Evolutionary conservation across 306 rosid genomes (phyloP), one percentile per base, ranked within the genome.

Genomic region (Inga oerstediana): DNA sequence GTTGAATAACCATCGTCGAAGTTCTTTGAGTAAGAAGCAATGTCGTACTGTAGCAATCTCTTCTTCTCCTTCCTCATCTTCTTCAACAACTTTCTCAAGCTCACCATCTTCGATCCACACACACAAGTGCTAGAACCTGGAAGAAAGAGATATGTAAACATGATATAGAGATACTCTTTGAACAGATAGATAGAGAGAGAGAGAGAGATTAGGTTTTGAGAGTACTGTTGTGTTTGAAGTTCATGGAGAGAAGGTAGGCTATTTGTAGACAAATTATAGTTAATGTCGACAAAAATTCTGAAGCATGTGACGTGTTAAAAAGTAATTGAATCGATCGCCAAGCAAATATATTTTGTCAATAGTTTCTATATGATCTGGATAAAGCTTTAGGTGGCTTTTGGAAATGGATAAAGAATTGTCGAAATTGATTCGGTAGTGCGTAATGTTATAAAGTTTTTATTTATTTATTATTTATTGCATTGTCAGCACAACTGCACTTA

Each of bases 1-100:
- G 71, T 81, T 41, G 82, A 80, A 15, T 51, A 83, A 9, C 95
- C 95, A 44, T 87, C 90, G 82, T 93, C 95, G 13, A 93, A 93
- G 76, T 93, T 93, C 73, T 88, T 90, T 4, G 87, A 81, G 77
- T 93, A 89, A 6, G 91, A 85, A 68, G 75, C 15, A 3, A 84
- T 89, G 78, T 93, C 88, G 7, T 93, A 93, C 68, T 87, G 91
- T 72, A 91, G 83, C 8, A 85, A 9, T 62, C 70, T 90, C 84
- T 66, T 91, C 80, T 67, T 90, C 81, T 85, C 85, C 81, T 67
- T 86, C 88, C 85, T 91, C 46, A 88, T 80, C 81, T 77, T 91
- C 76, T 86, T 86, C 94, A 92, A 93, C 73, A 91, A 10, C 13
- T 52, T 49, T 83, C 86, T 87, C 89, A 89, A 85, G 16, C 86